Base-by-base conservation (phyloP, 371 early-diverging fungal species). In the Circinella minor region DNA sequence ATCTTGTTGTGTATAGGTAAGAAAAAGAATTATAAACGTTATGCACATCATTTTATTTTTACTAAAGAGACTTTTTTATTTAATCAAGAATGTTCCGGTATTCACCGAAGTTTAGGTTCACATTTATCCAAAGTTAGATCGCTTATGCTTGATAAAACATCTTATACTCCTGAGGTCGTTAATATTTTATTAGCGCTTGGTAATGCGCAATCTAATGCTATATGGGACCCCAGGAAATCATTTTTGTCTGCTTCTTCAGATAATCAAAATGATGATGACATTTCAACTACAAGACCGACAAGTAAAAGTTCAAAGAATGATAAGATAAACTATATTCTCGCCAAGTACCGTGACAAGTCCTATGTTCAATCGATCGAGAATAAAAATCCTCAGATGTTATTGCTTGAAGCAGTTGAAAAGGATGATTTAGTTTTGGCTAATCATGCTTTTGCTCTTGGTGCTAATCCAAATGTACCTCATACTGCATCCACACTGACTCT, bases 61-160 rank as follows among this genome's bases (percentile, higher is more conserved):
- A 17, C 17, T n/a, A 17, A 51, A 51, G 1, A 15, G 6, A 51
- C 51, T n/a, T 15, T 43, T 43, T 43, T 51, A 15, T 51, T 51
- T 51, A 13, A n/a, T 71, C 47, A 64, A 90, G 91, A 96, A 61
- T 99, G 99, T 77, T 96, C 98, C 36, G 98, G 99, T 15, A 90
- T 95, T 48, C 99, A 99, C 75, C 90, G 99, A 65, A 93, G 96
- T 51, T 79, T 98, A 14, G 99, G 99, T 0, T 92, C 95, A 5
- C 95, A 96, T 65, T 87, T 96, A 17, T 92, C 93, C 66, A 95
- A 96, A 73, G 91, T 96, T 13, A 87, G 94, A 59, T 95, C 96
- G 0, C 80, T 96, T 27, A 89, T 87, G 4, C 84, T 98, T 34
- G 98, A 98, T 71, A 90, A 79, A 55, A 85, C 82, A 55, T 90